A percentile compares a stretch with the other conserved stretches of the same genome.
Evolutionary conservation across 179 eudicot genomes (phyloP).

Genomic region (Silene vulgaris): DNA sequence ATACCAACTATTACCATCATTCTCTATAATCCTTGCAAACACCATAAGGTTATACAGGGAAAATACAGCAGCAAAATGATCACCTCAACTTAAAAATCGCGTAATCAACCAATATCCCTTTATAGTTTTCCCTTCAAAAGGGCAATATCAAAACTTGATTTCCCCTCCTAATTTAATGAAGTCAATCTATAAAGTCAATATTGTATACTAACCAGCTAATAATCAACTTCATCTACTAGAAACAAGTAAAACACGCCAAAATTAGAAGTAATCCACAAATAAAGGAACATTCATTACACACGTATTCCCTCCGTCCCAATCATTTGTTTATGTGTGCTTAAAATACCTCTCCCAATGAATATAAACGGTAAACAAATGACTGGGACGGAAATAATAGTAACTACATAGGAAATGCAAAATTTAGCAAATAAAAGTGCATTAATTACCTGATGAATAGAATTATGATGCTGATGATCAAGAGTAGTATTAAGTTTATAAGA

Average conservation of each 20-base stretch:
- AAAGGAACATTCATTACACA: not conserved
- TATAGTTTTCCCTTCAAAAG: constrained; percentile 2
- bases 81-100: not conserved
- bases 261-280: not conserved
- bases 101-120: not conserved
- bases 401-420: not conserved
- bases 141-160: not conserved
- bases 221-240: not conserved
- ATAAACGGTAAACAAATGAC: too few species aligned
- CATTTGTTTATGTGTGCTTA: too few species aligned
- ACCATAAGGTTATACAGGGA: not conserved
- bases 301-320: too few species aligned
- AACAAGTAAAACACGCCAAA: constrained; percentile 1
- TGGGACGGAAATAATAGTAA: too few species aligned
- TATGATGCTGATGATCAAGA: constrained; percentile 1
- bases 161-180: not conserved
- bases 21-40: too few species aligned
- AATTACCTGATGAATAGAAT: constrained; percentile 21
- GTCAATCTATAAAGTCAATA: not conserved
- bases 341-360: too few species aligned
- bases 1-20: not conserved
- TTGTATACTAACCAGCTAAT: not conserved
- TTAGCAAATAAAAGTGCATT: not conserved
- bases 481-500: constrained; percentile 20
- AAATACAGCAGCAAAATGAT: not conserved